Base-by-base conservation (phyloP, 352 stramenopile genomes). In the Phytophthora pluvialis region DNA sequence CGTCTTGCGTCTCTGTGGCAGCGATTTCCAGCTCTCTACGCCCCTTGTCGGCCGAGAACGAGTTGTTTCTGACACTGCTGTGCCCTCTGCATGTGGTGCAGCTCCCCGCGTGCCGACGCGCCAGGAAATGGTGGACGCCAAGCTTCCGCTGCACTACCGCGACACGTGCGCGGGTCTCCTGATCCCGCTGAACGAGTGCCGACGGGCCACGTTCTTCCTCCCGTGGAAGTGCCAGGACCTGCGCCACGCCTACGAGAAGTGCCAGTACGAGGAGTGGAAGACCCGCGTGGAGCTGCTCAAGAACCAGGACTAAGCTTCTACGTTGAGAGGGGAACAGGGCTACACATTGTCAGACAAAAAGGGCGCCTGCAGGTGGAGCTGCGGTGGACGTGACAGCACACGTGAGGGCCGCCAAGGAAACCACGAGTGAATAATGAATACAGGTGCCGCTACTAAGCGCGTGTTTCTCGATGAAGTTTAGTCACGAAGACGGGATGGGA, bases 221-320 rank as follows among this genome's bases (percentile, higher is more conserved):
- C 95, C 95, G 48, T 98, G 94, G 80, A 93, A 98, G 75, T 99
- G 97, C 79, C 85, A 93, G 72, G 95, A 99, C 73, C 77, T 99
- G 77, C 92, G 96, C 75, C 97, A 99, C 81, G 97, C 93, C 29
- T 99, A 99, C 78, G 97, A 99, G 80, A 98, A 99, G 79, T 99
- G 97, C 81, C 87, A 98, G 86, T 99, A 99, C 78, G 90, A 96
- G 64, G 91, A 98, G 69, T 85, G 87, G 87, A 93, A 95, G 80
- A 93, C 91, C 64, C 84, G 87, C 38, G 83, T 91, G 40, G 77
- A 88, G 59, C 83, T 93, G 50, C 73, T 95, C 32, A 95, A 95
- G 72, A 83, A 90, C 64, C 72, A 73, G 49, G 57, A 89, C 59
- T 90, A 87, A 73, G 31, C 40, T 39, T 9, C 25, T 16, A 36